Evolutionary conservation across 768 basidiomycete genomes (phyloP).

Genomic region (Strobilomyces dryophilus): DNA sequence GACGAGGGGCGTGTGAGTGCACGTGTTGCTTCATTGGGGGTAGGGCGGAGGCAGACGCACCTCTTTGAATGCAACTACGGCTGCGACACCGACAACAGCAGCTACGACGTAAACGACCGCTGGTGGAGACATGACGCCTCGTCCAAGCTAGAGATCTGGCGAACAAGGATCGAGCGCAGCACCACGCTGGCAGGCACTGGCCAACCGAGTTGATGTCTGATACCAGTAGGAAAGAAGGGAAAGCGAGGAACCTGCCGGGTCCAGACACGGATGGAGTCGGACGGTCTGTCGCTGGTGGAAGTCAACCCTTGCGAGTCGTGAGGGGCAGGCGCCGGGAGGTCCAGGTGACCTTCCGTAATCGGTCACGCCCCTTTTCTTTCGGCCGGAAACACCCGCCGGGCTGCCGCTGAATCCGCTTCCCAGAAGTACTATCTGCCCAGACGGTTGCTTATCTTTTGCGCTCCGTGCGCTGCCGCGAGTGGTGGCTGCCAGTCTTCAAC

Average conservation of each 20-base stretch:
- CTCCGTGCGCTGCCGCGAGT: no score
- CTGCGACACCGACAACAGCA: slow-evolving; percentile 48
- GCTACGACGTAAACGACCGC: slow-evolving; percentile 48
- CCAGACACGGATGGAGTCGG: background rate
- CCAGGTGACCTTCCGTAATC: slow-evolving; percentile 8
- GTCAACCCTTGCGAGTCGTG: no score
- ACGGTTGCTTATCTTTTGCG: no score
- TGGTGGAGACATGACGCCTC: slow-evolving; percentile 24
- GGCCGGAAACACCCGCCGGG: background rate
- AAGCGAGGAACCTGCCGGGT: background rate
- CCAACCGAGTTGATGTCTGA: no score
- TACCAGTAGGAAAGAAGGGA: background rate
- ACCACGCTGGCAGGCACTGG: background rate
- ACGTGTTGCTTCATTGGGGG: slow-evolving; percentile 8
- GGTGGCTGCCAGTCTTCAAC: no score
- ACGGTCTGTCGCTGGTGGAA: background rate
- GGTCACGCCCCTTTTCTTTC: slow-evolving; percentile 15
- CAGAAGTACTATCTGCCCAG: no score
- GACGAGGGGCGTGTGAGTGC: slow-evolving; percentile 16
- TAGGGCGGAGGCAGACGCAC: slow-evolving; percentile 31
- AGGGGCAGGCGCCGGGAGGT: slow-evolving; percentile 2
- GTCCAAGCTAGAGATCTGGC: slow-evolving; percentile 3
- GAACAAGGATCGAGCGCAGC: slow-evolving; percentile 15
- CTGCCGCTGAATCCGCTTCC: no score
- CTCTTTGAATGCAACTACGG: slow-evolving; percentile 54